Evolutionary conservation across 2,329 filamentous ascomycete species (phyloP).

Genomic region (Aphanocladium album): DNA sequence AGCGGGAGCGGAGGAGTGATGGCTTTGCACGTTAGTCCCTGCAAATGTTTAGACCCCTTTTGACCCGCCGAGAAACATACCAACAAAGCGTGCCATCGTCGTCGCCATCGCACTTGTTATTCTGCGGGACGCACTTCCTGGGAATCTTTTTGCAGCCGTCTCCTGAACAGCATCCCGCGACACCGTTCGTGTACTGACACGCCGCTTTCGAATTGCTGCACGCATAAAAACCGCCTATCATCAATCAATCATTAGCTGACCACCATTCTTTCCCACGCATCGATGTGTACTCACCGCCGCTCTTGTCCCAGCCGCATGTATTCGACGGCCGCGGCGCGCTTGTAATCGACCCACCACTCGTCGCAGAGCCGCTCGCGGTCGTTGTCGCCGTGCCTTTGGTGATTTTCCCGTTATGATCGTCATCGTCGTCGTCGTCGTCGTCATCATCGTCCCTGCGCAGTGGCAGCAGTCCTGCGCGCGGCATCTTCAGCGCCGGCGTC

Average conservation of each 20-base stretch:
- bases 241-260: neutral
- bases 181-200: neutral
- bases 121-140: neutral
- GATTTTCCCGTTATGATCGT: neutral
- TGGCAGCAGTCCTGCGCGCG: neutral
- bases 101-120: neutral
- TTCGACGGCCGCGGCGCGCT: neutral
- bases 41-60: neutral
- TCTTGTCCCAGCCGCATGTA: conserved; percentile 7
- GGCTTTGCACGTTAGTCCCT: neutral
- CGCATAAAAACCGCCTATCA: neutral
- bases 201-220: neutral
- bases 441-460: neutral
- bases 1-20: neutral
- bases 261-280: neutral
- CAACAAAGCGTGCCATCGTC: conserved; percentile 4
- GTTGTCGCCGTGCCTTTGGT: neutral
- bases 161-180: neutral
- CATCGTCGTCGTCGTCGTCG: conserved; percentile 1
- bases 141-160: neutral
- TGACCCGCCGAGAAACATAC: neutral
- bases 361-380: neutral
- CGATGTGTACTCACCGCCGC: neutral
- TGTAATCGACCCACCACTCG: neutral
- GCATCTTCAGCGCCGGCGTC: neutral